Evolutionary conservation across 306 rosid genomes (phyloP).

Genomic region (Rosa lucieae): DNA sequence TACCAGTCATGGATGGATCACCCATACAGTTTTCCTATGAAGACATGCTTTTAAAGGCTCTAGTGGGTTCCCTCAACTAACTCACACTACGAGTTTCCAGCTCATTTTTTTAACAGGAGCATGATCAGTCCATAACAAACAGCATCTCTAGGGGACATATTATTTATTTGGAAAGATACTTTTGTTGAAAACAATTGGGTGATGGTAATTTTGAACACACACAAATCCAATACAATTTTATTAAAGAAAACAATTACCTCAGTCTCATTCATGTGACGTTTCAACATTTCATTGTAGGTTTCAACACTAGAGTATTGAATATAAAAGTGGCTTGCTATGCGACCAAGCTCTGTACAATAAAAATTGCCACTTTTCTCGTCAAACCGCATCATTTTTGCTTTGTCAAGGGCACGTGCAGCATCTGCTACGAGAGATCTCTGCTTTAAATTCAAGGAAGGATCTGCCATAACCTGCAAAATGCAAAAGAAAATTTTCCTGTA

Average conservation of each 20-base stretch:
- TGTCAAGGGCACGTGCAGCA: slow-evolving; percentile 96
- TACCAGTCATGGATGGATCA: background rate
- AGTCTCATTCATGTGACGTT: slow-evolving; percentile 87
- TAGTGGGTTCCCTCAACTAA: background rate
- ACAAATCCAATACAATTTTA: background rate
- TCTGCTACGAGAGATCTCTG: slow-evolving; percentile 87
- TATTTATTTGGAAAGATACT: background rate
- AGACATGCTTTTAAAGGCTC: background rate
- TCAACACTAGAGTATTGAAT: slow-evolving; percentile 96
- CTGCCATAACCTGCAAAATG: slow-evolving; percentile 72
- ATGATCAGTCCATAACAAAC: background rate
- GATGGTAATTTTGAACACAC: background rate
- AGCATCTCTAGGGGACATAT: background rate
- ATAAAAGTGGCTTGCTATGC: slow-evolving; percentile 99
- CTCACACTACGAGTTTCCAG: background rate
- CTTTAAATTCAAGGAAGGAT: slow-evolving; percentile 81
- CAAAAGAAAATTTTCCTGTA: slow-evolving; percentile 15
- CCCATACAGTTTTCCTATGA: background rate
- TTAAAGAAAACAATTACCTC: slow-evolving; percentile 60
- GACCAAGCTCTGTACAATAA: slow-evolving; percentile 99
- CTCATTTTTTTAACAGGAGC: background rate
- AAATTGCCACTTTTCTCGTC: slow-evolving; percentile 99
- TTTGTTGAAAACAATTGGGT: background rate
- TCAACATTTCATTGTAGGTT: slow-evolving; percentile 91
- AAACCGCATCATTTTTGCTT: slow-evolving; percentile 99